These are phyloP conservation scores for Ustilago crameri DNA, from an alignment of 1,284 basidiomycete species.

Conservation along the genomic window DNA sequence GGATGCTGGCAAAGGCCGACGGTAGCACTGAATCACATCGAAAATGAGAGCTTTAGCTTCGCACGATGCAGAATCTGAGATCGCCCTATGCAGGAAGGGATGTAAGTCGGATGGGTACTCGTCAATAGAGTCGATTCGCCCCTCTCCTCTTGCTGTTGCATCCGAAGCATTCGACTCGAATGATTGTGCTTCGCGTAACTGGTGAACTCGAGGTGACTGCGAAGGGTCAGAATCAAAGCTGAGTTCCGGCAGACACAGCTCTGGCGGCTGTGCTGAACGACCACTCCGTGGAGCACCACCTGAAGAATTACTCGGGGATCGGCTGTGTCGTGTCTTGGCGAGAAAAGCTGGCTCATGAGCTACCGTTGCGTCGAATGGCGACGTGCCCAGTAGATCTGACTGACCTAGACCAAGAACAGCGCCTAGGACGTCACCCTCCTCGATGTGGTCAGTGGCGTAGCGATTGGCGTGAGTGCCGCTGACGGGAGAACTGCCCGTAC, in stretches of 20 bases:
- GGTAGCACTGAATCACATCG: slow-evolving; percentile 55
- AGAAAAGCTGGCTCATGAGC: slow-evolving; percentile 3
- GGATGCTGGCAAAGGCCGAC: slow-evolving; percentile 7
- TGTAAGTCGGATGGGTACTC: slow-evolving; percentile 27
- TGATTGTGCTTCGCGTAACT: slow-evolving; percentile 46
- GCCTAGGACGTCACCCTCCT: slow-evolving; percentile 60
- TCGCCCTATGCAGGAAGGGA: slow-evolving; percentile 11
- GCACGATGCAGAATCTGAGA: neutral
- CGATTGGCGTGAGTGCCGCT: slow-evolving; percentile 36
- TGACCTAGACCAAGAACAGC: slow-evolving; percentile 58
- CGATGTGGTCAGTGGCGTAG: slow-evolving; percentile 24
- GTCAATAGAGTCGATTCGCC: slow-evolving; percentile 8
- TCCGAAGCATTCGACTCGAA: slow-evolving; percentile 48
- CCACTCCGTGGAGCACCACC: neutral
- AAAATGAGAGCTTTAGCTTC: slow-evolving; percentile 37
- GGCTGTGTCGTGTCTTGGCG: slow-evolving; percentile 1
- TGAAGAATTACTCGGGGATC: slow-evolving; percentile 32
- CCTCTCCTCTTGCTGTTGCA: slow-evolving; percentile 30
- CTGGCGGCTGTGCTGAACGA: slow-evolving; percentile 6
- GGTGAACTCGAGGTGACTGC: slow-evolving; percentile 29
- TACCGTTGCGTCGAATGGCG: slow-evolving; percentile 1
- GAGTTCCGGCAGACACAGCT: slow-evolving; percentile 34
- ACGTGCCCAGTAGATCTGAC: slow-evolving; percentile 29
- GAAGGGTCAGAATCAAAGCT: slow-evolving; percentile 25
- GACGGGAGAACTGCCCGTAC: slow-evolving; percentile 42